Percentiles rank a stretch among this genome's conserved stretches.
These are phyloP conservation scores for Apodospora peruviana DNA, from an alignment of 495 filamentous ascomycete species.

Conservation along the genomic window DNA sequence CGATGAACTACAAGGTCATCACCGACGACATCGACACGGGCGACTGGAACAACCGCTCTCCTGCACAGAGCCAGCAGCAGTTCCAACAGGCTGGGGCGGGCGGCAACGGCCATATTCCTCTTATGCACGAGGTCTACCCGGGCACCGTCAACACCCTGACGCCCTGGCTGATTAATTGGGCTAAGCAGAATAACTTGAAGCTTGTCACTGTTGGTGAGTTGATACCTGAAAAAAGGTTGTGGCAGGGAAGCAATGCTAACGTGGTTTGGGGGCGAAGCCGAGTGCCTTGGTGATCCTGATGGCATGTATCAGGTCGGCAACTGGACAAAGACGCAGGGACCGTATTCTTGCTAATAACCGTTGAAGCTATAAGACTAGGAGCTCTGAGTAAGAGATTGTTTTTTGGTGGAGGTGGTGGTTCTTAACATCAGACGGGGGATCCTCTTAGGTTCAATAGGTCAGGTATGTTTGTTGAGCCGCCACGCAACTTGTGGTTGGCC, in stretches of 20 bases:
- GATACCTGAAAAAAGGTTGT: no score
- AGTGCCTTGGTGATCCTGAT: slow-evolving; percentile 43
- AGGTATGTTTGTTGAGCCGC: no score
- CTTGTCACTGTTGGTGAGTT: slow-evolving; percentile 47
- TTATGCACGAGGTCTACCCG: slow-evolving; percentile 52
- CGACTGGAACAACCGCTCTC: slow-evolving; percentile 48
- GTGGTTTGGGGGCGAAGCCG: no score
- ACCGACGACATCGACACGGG: slow-evolving; percentile 48
- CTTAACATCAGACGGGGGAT: no score
- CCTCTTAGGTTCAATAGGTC: no score
- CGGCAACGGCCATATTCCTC: slow-evolving; percentile 47
- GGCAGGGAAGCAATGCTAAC: not conserved
- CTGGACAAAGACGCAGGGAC: slow-evolving; percentile 16
- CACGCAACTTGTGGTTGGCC: no score
- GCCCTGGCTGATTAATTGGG: slow-evolving; percentile 50
- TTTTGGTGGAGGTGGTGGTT: no score
- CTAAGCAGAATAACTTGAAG: slow-evolving; percentile 43
- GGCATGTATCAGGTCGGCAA: slow-evolving; percentile 40
- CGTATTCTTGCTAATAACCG: not conserved
- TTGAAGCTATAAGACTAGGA: no score
- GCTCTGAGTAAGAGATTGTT: no score
- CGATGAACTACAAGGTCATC: slow-evolving; percentile 49
- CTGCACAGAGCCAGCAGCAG: slow-evolving; percentile 34
- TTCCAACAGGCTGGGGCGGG: slow-evolving; percentile 40
- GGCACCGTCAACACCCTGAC: slow-evolving; percentile 42